Evolutionary conservation across 106 monocot species (phyloP).

Genomic region (Allium fistulosum): DNA sequence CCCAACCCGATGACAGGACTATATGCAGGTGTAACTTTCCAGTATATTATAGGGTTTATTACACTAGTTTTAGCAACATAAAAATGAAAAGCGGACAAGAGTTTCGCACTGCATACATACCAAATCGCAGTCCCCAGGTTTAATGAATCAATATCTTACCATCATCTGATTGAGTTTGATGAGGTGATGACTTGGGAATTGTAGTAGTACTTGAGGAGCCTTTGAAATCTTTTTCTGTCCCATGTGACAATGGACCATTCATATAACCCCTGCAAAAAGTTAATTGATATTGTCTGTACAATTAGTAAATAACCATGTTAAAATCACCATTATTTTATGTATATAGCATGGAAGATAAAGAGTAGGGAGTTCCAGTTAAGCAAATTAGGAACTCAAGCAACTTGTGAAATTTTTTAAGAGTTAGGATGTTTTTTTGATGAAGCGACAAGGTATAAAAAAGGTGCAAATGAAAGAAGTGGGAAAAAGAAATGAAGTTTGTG

Average conservation of each 20-base stretch:
- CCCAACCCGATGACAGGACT: too few relatives aligned
- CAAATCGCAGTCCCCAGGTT: constrained; percentile 14
- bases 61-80: too few relatives aligned
- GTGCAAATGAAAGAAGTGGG: not conserved
- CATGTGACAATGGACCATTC: constrained; percentile 17
- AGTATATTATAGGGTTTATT: too few relatives aligned
- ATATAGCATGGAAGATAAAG: not conserved
- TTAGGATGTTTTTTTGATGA: not conserved
- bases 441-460: not conserved
- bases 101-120: constrained; percentile 1
- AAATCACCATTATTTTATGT: not conserved
- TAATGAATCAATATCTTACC: constrained; percentile 36
- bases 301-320: not conserved
- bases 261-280: constrained; percentile 25
- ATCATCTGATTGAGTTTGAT: constrained; percentile 21
- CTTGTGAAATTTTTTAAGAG: not conserved
- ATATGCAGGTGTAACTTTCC: too few relatives aligned
- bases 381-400: not conserved
- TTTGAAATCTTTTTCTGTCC: constrained; percentile 17
- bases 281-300: not conserved
- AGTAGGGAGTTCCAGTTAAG: not conserved
- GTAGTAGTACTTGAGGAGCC: not conserved
- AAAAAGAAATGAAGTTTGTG: too few relatives aligned
- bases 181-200: constrained; percentile 14
- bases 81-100: constrained; percentile 7